Evolutionary conservation across 495 filamentous ascomycete genomes (phyloP).

Genomic region (Stereocaulon alpinum): DNA sequence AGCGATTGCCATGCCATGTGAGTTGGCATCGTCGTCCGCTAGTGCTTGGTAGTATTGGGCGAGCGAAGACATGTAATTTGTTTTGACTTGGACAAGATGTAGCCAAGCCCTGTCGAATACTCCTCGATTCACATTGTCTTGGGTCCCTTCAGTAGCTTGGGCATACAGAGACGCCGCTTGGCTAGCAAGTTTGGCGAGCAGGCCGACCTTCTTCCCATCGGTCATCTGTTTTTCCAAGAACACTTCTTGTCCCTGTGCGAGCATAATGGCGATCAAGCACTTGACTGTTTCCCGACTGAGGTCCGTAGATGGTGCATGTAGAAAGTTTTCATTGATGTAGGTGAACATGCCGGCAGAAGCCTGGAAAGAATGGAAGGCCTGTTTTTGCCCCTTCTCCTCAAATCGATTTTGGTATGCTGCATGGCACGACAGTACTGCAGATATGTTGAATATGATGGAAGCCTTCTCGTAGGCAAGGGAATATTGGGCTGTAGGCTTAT

Average conservation of each 20-base stretch:
- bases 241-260: conserved; percentile 93
- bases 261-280: conserved; percentile 80
- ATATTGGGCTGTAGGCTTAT: conserved; percentile 90
- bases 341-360: conserved; percentile 98
- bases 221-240: conserved; percentile 93
- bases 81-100: conserved; percentile 75
- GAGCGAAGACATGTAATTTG: conserved; percentile 70
- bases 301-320: conserved; percentile 92
- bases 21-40: conserved; percentile 78
- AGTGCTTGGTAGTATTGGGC: conserved; percentile 92
- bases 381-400: conserved; percentile 88
- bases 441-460: conserved; percentile 99
- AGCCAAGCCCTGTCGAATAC: conserved; percentile 97
- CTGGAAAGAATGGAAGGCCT: conserved; percentile 96
- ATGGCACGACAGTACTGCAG: conserved; percentile 91
- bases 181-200: conserved; percentile 84
- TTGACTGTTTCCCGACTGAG: conserved; percentile 91
- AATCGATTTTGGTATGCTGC: conserved; percentile 85
- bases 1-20: conserved; percentile 78
- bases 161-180: conserved; percentile 82
- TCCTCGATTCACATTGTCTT: conserved; percentile 83
- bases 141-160: conserved; percentile 78
- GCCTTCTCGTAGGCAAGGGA: conserved; percentile 97
- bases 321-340: conserved; percentile 98
- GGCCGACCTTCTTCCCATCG: conserved; percentile 84